Conservation (phyloP, 179 eudicot species). For the Nepenthes alata region DNA sequence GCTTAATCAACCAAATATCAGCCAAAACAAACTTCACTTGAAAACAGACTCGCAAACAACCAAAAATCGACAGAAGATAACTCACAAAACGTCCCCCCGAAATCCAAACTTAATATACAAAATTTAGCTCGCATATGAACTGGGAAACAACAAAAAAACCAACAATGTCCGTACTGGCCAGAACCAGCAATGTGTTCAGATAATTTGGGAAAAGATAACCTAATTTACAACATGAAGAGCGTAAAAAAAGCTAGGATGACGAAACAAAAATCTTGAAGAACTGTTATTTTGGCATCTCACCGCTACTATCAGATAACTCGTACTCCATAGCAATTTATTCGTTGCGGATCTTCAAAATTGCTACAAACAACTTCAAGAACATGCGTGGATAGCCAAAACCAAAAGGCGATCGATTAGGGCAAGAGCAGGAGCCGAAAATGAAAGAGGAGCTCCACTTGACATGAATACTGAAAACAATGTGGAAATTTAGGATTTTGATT, state of each 20-base stretch:
- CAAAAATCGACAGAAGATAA: neutral
- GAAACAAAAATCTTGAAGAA: neutral
- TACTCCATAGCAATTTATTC: slow-evolving; percentile 25
- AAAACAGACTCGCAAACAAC: neutral
- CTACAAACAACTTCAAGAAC: neutral
- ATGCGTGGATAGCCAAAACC: neutral
- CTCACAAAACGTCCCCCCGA: neutral
- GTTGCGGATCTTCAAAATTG: slow-evolving; percentile 1
- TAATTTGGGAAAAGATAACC: neutral
- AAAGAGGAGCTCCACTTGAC: neutral
- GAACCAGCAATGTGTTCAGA: neutral
- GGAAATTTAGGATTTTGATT: neutral
- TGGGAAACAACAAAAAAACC: neutral
- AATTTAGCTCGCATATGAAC: neutral
- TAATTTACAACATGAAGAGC: neutral
- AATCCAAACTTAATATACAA: neutral
- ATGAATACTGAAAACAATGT: neutral
- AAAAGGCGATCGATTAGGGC: slow-evolving; percentile 9
- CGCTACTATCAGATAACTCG: slow-evolving; percentile 36
- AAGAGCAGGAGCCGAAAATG: neutral
- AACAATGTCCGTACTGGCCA: neutral
- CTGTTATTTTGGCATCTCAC: slow-evolving; percentile 21
- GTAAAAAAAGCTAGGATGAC: neutral
- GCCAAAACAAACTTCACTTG: neutral
- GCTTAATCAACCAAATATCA: no score